Evolutionary conservation across 192 early-diverging fungal genomes (phyloP).

Genomic region (Coemansia sp.): DNA sequence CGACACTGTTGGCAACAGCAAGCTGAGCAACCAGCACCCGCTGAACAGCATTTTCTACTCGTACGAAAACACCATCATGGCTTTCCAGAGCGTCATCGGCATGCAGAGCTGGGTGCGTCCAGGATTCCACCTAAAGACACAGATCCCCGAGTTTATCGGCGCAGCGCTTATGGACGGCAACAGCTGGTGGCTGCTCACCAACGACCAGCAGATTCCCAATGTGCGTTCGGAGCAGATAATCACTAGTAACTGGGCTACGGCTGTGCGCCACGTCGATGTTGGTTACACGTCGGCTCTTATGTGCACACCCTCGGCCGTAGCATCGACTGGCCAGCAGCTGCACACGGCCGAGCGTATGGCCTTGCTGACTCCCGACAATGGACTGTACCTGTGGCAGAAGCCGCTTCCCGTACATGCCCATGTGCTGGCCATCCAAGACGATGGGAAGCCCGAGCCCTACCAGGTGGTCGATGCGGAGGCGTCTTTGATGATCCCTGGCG

Average conservation of each 20-base stretch:
- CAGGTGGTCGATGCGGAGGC: slow-evolving; percentile 23
- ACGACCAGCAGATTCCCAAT: slow-evolving; percentile 12
- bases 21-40: slow-evolving; percentile 26
- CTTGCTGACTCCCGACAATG: slow-evolving; percentile 31
- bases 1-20: not conserved
- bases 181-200: slow-evolving; percentile 43
- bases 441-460: slow-evolving; percentile 26
- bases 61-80: slow-evolving; percentile 18
- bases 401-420: slow-evolving; percentile 7
- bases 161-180: slow-evolving; percentile 33
- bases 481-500: slow-evolving; percentile 12
- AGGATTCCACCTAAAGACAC: slow-evolving; percentile 33
- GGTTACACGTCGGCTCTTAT: slow-evolving; percentile 34
- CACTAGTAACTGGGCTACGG: slow-evolving; percentile 32
- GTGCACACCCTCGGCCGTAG: slow-evolving; percentile 22
- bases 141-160: slow-evolving; percentile 44
- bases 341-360: slow-evolving; percentile 21
- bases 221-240: slow-evolving; percentile 20
- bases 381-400: slow-evolving; percentile 31
- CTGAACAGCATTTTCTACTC: slow-evolving; percentile 29
- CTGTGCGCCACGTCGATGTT: slow-evolving; percentile 45
- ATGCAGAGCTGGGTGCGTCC: slow-evolving; percentile 31
- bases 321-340: slow-evolving; percentile 15
- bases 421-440: slow-evolving; percentile 4
- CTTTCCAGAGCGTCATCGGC: slow-evolving; percentile 34